These are phyloP conservation scores for Coemansia interrupta DNA, from an alignment of 192 early-diverging fungal species.

Conservation along the genomic window DNA sequence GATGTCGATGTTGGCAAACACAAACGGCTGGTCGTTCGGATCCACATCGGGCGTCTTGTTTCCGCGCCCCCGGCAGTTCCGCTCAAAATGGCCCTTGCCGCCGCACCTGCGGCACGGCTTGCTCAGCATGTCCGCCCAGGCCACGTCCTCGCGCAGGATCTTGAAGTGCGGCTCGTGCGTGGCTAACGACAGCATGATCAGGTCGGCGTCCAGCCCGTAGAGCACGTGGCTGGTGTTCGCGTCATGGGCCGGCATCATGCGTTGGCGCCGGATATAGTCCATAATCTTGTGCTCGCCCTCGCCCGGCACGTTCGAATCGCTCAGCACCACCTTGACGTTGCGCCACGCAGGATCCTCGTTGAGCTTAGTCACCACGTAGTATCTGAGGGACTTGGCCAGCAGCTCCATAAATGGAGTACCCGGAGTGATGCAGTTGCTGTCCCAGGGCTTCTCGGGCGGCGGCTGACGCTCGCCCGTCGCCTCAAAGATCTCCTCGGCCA, in stretches of 20 bases:
- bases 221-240: conserved; percentile 94
- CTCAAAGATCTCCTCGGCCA: conserved; percentile 54
- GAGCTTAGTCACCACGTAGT: conserved; percentile 82
- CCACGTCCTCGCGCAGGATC: conserved; percentile 92
- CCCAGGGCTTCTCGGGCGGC: conserved; percentile 66
- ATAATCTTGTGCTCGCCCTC: conserved; percentile 99
- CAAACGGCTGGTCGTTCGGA: conserved; percentile 62
- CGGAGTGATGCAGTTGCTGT: conserved; percentile 98
- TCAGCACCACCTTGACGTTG: conserved; percentile 81
- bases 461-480: conserved; percentile 52
- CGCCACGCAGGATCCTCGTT: conserved; percentile 87
- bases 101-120: conserved; percentile 63
- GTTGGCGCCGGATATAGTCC: conserved; percentile 87
- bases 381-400: conserved; percentile 80
- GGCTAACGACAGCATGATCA: conserved; percentile 94
- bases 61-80: conserved; percentile 23
- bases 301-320: conserved; percentile 93
- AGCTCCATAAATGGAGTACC: conserved; percentile 96
- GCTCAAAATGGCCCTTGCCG: conserved; percentile 62
- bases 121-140: conserved; percentile 72
- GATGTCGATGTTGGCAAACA: conserved; percentile 76
- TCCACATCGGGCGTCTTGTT: conserved; percentile 22
- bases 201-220: conserved; percentile 92
- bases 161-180: conserved; percentile 98
- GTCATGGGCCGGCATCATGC: conserved; percentile 73